These are phyloP conservation scores for sorghum (Sorghum bicolor) DNA, from an alignment of 176 grass and related monocot genomes.

Conservation along the genomic window Sorghum_bicolor_NCBIv3 NC_012872.2:72335001-72335500, in stretches of 20 bases:
- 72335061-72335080: neutral
- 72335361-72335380: neutral
- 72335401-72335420: too few relatives aligned
- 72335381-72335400: neutral
- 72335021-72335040: too few relatives aligned
- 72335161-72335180: too few relatives aligned
- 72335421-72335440: too few relatives aligned
- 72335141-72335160: neutral
- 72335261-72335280: too few relatives aligned
- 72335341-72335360: neutral
- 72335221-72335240: too few relatives aligned
- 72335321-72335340: neutral
- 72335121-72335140: neutral
- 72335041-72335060: neutral
- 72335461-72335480: neutral
- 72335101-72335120: neutral
- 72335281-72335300: too few relatives aligned
- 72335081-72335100: neutral
- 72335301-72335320: neutral
- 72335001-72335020: too few relatives aligned
- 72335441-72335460: too few relatives aligned
- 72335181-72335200: too few relatives aligned
- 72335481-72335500: neutral
- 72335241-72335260: too few relatives aligned
- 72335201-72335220: too few relatives aligned